Base-by-base conservation (phyloP, 2,329 filamentous ascomycete species). In the Claviceps paspali region DNA sequence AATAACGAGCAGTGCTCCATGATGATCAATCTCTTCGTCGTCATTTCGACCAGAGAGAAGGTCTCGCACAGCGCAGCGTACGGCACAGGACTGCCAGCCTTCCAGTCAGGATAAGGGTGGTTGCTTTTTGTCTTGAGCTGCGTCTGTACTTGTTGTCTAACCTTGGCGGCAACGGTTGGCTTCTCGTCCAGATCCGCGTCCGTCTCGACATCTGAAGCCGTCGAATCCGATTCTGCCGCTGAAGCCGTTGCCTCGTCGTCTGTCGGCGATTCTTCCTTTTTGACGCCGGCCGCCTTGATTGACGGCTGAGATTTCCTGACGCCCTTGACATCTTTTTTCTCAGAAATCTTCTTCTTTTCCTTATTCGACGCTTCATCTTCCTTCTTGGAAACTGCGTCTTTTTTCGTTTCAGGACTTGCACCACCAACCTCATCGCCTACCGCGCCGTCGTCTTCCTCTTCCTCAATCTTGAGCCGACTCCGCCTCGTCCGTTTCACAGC, bases 21-120 rank as follows among this genome's bases (percentile, higher is more conserved):
- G 44, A 98, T 98, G 43, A 86, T 68, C 30, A 98, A 62, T 38
- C 91, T 76, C 55, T 96, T 96, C 5, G 83, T 85, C 0, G 88
- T 98, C 67, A 94, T 78, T 61, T 98, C 91, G 37, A 96, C 79
- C 24, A 94, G 74, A 2, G 87, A 95, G 50, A 96, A 96, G 0
- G 91, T 96, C 9, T 77, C 85, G 59, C 91, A 96, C 6, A 98
- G 70, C 10, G 91, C 91, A 19, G 86, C 88, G 51, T 96, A 98
- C 1, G 91, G 91, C 2, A 95, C 87, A 9, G 88, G 84, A 33
- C 82, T 73, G 33, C 87, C 87, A 33, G 81, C 64, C 54, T 85
- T 82, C 91, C 91, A 98, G 58, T 98, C 88, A 1, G 87, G 87
- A 57, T 88, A 96, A n/a, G 82, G 77, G 50, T 93, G 82, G 46